Percentiles rank a stretch among this genome's conserved stretches.
phyloP scores from a whole-genome alignment of 495 filamentous ascomycete species.

The Geopyxis carbonaria region DNA sequence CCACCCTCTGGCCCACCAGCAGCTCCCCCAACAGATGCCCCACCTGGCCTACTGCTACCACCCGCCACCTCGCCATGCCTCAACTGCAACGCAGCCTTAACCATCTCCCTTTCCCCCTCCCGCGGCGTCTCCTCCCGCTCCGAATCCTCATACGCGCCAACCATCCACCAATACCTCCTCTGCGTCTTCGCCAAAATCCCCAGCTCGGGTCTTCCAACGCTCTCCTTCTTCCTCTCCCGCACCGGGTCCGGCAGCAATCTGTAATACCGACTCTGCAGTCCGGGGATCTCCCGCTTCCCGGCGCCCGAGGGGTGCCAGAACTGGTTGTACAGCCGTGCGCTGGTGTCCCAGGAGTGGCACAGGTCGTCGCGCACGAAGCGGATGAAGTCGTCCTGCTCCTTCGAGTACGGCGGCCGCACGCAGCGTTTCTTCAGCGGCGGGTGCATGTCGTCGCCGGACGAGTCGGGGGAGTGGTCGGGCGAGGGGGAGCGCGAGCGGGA shows the following conservation, averaged over 20 bases:
- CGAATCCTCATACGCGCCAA: slow-evolving; percentile 1
- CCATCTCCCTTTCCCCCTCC: neutral
- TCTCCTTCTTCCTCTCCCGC: slow-evolving; percentile 20
- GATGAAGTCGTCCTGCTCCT: slow-evolving; percentile 23
- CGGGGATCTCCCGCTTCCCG: slow-evolving; percentile 6
- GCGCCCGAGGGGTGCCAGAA: slow-evolving; percentile 13
- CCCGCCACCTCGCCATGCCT: too few relatives aligned
- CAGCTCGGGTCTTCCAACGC: slow-evolving; percentile 19
- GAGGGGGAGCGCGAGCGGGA: too few relatives aligned
- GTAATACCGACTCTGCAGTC: slow-evolving; percentile 21
- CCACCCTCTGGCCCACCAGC: too few relatives aligned
- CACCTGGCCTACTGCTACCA: too few relatives aligned
- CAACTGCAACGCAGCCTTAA: neutral
- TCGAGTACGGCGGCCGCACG: slow-evolving; percentile 18
- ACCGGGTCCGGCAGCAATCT: slow-evolving; percentile 18
- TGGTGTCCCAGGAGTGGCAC: slow-evolving; percentile 19
- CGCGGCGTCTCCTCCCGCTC: slow-evolving; percentile 1
- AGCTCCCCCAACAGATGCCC: too few relatives aligned
- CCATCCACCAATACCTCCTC: slow-evolving; percentile 22
- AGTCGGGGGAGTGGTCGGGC: too few relatives aligned
- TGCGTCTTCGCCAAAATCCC: slow-evolving; percentile 17
- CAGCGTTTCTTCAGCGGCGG: slow-evolving; percentile 17
- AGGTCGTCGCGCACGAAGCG: slow-evolving; percentile 22
- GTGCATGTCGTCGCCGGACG: too few relatives aligned
- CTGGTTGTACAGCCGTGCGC: slow-evolving; percentile 19